Base-by-base conservation (phyloP, 176 grass and related monocot species). In the Ensete ventricosum region DNA sequence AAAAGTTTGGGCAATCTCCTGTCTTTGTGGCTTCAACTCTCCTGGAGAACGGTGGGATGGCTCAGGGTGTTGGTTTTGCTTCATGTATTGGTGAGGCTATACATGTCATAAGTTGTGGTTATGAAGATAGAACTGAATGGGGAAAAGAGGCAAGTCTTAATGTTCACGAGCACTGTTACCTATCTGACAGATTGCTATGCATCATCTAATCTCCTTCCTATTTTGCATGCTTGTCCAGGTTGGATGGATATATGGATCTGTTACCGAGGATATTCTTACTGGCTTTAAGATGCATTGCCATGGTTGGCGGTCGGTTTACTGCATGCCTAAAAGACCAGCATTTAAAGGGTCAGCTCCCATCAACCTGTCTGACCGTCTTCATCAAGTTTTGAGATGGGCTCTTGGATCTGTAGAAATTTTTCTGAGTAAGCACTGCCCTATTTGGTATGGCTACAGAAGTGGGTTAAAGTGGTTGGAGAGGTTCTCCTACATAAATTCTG, bases 211-310 rank as follows among this genome's bases (percentile, higher is more conserved):
- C 65, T 68, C 11, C 25, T 9, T 80, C 50, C 25, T 52, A 26
- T 68, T 68, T 43, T 68, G 11, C 67, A 11, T 63, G 1, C 26
- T 25, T 80, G 7, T 19, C 0, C 71, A 87, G 84, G 84, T 87
- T 78, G 84, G 84, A 50, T 87, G 84, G 84, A 87, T 87, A 64
- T 87, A 87, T 76, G 84, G 80, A 74, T 85, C 84, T 1, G 84
- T 85, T 19, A 85, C 84, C 7, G 84, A 85, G 74, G 84, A 85
- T 67, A 85, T 87, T 50, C 84, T 87, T 34, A 87, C 84, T 5
- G 84, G 84, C 20, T 87, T 87, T 54, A 87, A 87, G 73, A 87
- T 87, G 84, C 84, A 87, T 69, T 87, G 84, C 67, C 84, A 87
- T 50, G 84, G 84, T 25, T 87, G 84, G 84, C 75, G 84, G 66